Evolutionary conservation across 2,329 filamentous ascomycete genomes (phyloP).

Genomic region (Talaromyces albobiverticillius): DNA sequence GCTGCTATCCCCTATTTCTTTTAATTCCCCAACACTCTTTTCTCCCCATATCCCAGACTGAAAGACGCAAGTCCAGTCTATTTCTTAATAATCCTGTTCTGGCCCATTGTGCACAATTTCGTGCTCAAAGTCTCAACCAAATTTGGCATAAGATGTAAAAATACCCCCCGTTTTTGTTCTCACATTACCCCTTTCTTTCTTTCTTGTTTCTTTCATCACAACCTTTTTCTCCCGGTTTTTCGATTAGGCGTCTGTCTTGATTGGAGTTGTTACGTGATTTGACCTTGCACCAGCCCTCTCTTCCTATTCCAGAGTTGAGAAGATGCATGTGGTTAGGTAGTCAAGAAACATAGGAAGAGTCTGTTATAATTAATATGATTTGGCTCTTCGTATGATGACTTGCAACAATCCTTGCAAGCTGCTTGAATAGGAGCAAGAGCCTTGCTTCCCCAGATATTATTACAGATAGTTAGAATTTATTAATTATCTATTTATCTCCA

Average conservation of each 20-base stretch:
- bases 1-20: conserved; percentile 50
- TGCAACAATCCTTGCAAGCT: background rate
- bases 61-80: conserved; percentile 2
- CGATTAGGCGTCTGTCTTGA: conserved; percentile 7
- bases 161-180: conserved; percentile 13
- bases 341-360: background rate
- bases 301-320: background rate
- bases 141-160: conserved; percentile 15
- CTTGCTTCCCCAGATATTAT: no score
- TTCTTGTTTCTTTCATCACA: background rate
- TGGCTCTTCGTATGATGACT: background rate
- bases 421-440: no score
- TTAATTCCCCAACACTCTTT: conserved; percentile 21
- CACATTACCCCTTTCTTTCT: conserved; percentile 1
- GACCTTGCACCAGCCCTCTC: no score
- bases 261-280: conserved; percentile 9
- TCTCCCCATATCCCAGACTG: conserved; percentile 5
- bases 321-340: background rate
- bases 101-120: conserved; percentile 3
- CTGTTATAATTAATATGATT: background rate
- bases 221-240: background rate
- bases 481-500: no score
- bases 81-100: conserved; percentile 12
- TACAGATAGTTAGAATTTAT: no score
- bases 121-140: background rate